Conservation (phyloP, 768 basidiomycete species). For the Amanita thiersii region DNA sequence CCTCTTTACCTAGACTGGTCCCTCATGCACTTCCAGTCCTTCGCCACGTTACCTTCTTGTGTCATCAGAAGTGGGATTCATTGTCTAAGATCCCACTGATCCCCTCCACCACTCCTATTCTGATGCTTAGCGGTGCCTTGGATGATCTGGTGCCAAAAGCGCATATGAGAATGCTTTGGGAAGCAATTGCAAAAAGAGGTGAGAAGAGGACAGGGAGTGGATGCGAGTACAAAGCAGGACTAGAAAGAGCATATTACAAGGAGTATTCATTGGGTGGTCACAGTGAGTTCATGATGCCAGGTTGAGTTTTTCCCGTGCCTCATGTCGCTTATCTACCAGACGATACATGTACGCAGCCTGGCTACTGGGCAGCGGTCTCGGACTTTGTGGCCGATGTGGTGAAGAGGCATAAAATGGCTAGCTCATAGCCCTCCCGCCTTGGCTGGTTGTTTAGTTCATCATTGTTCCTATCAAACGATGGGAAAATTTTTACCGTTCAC, state of each 20-base stretch:
- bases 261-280: slow-evolving; percentile 49
- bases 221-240: slow-evolving; percentile 34
- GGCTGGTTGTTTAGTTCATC: no score
- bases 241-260: slow-evolving; percentile 47
- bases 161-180: slow-evolving; percentile 74
- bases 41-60: slow-evolving; percentile 66
- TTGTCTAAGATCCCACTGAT: slow-evolving; percentile 54
- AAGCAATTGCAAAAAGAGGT: slow-evolving; percentile 48
- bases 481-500: no score
- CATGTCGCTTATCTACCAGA: slow-evolving; percentile 21
- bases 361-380: slow-evolving; percentile 44
- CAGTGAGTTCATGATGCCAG: slow-evolving; percentile 28
- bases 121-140: slow-evolving; percentile 69
- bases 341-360: slow-evolving; percentile 46
- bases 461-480: no score
- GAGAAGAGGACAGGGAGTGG: slow-evolving; percentile 31
- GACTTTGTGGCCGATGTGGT: slow-evolving; percentile 32
- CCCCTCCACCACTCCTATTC: slow-evolving; percentile 58
- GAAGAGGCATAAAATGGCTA: background rate
- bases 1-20: slow-evolving; percentile 75
- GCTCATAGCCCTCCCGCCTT: background rate
- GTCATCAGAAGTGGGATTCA: slow-evolving; percentile 87
- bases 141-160: slow-evolving; percentile 71
- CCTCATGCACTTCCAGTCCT: slow-evolving; percentile 72
- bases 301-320: slow-evolving; percentile 1